Percentiles rank a stretch among this genome's conserved stretches.
Evolutionary conservation across 1,284 basidiomycete genomes (phyloP).

Genomic region (Peniophora sp.): DNA sequence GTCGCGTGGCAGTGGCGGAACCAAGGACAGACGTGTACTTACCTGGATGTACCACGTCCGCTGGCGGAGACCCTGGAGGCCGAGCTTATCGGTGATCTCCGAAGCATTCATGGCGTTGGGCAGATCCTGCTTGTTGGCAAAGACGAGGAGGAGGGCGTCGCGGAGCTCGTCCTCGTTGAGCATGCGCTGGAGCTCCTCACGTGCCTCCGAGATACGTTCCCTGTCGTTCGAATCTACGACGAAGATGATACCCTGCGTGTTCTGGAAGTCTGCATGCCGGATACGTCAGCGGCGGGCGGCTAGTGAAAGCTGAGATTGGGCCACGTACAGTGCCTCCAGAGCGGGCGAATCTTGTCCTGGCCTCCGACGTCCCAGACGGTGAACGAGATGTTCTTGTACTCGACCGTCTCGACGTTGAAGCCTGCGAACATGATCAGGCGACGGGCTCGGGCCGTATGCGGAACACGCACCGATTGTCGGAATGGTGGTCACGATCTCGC

Average conservation of each 20-base stretch:
- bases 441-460: slow-evolving; percentile 1
- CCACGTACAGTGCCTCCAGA: slow-evolving; percentile 96
- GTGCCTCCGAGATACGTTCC: slow-evolving; percentile 98
- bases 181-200: slow-evolving; percentile 99
- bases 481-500: slow-evolving; percentile 99
- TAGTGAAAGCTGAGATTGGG: slow-evolving; percentile 3
- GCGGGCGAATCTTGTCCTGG: slow-evolving; percentile 80
- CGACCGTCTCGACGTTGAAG: slow-evolving; percentile 96
- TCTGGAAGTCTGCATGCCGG: slow-evolving; percentile 86
- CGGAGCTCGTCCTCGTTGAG: slow-evolving; percentile 99
- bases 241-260: slow-evolving; percentile 99
- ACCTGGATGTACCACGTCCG: slow-evolving; percentile 99
- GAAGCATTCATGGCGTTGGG: slow-evolving; percentile 99
- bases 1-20: slow-evolving; percentile 1
- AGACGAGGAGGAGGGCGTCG: slow-evolving; percentile 96
- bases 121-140: slow-evolving; percentile 99
- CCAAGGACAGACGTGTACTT: slow-evolving; percentile 14
- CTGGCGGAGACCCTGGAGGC: slow-evolving; percentile 93
- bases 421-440: slow-evolving; percentile 36
- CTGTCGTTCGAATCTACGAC: slow-evolving; percentile 99
- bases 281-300: slow-evolving; percentile 3
- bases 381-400: slow-evolving; percentile 91
- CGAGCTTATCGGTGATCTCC: slow-evolving; percentile 99
- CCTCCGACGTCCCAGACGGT: slow-evolving; percentile 90
- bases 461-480: slow-evolving; percentile 87